Evolutionary conservation across 2,329 filamentous ascomycete genomes (phyloP).

Genomic region (Aspergillus ibericus): DNA sequence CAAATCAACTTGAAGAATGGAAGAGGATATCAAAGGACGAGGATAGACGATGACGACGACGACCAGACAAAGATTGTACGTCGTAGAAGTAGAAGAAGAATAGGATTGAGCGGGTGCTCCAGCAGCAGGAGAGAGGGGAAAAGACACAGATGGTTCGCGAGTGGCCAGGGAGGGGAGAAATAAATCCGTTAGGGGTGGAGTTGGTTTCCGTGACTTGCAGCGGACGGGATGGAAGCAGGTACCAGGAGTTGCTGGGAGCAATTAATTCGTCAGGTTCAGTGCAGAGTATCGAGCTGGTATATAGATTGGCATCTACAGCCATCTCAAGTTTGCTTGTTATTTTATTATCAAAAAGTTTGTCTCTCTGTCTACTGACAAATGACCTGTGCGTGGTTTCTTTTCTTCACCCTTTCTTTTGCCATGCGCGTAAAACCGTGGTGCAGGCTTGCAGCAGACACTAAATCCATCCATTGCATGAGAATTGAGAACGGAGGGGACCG

Average conservation of each 20-base stretch:
- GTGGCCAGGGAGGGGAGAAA: constrained; percentile 12
- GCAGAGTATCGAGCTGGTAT: background rate
- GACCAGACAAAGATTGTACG: background rate
- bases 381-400: background rate
- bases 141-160: constrained; percentile 7
- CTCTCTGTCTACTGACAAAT: background rate
- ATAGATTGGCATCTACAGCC: background rate
- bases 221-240: constrained; percentile 8
- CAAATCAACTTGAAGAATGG: background rate
- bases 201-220: constrained; percentile 17
- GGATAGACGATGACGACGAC: background rate
- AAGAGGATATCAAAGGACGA: background rate
- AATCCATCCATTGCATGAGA: background rate
- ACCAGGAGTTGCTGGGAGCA: background rate
- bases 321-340: background rate
- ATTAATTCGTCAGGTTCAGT: background rate
- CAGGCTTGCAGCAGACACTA: background rate
- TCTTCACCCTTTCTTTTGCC: background rate
- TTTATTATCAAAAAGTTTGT: background rate
- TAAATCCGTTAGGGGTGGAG: constrained; percentile 12
- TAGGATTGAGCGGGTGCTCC: background rate
- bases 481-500: no score
- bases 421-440: background rate
- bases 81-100: background rate
- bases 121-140: constrained; percentile 4